Base-by-base conservation (phyloP, 148 eudicot species). In the Nepenthes mirabilis region DNA sequence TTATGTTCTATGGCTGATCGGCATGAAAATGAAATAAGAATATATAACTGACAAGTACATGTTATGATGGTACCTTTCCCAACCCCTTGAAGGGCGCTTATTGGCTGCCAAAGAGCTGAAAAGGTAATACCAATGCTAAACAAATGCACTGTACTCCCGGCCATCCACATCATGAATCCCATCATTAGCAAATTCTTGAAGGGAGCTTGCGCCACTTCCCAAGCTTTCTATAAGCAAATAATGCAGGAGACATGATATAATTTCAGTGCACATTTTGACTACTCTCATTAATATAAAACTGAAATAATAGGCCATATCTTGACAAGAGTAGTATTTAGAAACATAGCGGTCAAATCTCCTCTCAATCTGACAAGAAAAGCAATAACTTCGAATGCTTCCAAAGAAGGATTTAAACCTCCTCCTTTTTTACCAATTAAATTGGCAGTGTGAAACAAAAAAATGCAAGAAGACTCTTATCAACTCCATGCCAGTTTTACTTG, bases 141-240 rank as follows among this genome's bases (percentile, higher is more conserved):
- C 62, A 93, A 76, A 77, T 93, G 98, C 54, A 93, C 98, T 2
- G 98, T 93, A 73, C 83, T 93, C 66, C 98, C 98, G 69, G 98
- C 90, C 98, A 93, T 93, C 98, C 98, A 93, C 98, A 93, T 93
- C 98, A 93, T 93, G 77, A 93, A 93, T 34, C 87, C 96, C 98
- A 93, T 83, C 98, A 93, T 93, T 45, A 88, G 52, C 75, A 93
- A 79, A 68, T 93, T 93, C 73, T 88, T 93, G 48, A 80, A 63
- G 13, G 98, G 98, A 36, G 96, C 83, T 82, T 88, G 96, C 4
- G 98, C 98, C 37, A 93, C 88, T 75, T 93, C 98, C 98, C 98
- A 93, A 43, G 98, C 98, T 88, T 93, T 93, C 96, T 91, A 58
- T 61, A n/a, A 13, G 43, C 43, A 40, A 7, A 40, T 3, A 40